These are phyloP conservation scores for Xylaria sp. DNA, from an alignment of 2,329 filamentous ascomycete genomes.

Conservation along the genomic window DNA sequence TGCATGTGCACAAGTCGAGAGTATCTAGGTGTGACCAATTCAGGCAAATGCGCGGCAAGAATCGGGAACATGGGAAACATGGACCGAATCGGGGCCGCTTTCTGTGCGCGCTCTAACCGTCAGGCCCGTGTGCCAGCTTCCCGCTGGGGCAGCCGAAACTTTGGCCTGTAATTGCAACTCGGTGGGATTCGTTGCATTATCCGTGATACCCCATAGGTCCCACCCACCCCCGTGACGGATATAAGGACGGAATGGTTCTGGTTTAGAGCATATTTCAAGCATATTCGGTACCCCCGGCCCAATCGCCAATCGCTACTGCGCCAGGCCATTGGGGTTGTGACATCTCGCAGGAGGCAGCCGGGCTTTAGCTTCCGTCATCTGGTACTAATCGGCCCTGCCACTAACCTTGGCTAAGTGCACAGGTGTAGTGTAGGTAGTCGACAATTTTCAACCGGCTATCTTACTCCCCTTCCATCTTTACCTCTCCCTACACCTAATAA, in stretches of 20 bases:
- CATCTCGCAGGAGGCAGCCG: not conserved
- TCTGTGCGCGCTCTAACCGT: slow-evolving; percentile 24
- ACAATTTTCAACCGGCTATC: slow-evolving; percentile 36
- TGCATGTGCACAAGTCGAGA: slow-evolving; percentile 22
- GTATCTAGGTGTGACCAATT: slow-evolving; percentile 5
- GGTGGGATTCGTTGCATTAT: slow-evolving; percentile 33
- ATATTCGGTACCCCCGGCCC: slow-evolving; percentile 44
- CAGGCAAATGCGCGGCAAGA: slow-evolving; percentile 39
- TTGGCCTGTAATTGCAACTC: slow-evolving; percentile 46
- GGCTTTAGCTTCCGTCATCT: slow-evolving; percentile 30
- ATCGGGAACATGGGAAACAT: slow-evolving; percentile 40
- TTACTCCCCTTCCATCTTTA: not conserved
- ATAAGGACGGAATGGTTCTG: slow-evolving; percentile 39
- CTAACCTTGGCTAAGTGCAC: slow-evolving; percentile 14
- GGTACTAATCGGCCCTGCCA: slow-evolving; percentile 14
- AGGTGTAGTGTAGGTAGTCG: not conserved
- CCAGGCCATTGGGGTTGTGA: slow-evolving; percentile 6
- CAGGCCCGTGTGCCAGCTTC: slow-evolving; percentile 29
- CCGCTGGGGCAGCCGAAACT: slow-evolving; percentile 40
- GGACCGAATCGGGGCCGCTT: slow-evolving; percentile 42
- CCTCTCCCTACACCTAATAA: slow-evolving; percentile 28
- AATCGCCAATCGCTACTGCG: slow-evolving; percentile 17
- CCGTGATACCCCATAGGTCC: not conserved
- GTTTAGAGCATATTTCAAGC: slow-evolving; percentile 33
- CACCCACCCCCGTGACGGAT: slow-evolving; percentile 8